Conservation (phyloP, 768 basidiomycete genomes). For the Saitozyma podzolica region DNA sequence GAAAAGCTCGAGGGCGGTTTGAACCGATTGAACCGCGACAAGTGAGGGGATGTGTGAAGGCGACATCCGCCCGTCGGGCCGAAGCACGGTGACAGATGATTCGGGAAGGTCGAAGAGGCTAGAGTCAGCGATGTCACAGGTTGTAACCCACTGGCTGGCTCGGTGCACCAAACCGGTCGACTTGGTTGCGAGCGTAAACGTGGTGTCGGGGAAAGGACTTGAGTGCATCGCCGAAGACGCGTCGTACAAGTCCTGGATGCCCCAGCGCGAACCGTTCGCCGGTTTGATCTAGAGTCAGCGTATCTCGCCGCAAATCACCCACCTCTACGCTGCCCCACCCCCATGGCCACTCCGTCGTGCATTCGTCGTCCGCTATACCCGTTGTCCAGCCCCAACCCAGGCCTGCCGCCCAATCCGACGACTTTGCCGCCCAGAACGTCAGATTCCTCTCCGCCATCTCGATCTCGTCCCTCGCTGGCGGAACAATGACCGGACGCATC, state of each 20-base stretch:
- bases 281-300: conserved; percentile 7
- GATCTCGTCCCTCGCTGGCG: conserved; percentile 43
- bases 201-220: conserved; percentile 24
- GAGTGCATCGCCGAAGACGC: conserved; percentile 15
- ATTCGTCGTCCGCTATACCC: conserved; percentile 36
- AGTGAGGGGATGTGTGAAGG: conserved; percentile 25
- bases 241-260: conserved; percentile 31
- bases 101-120: conserved; percentile 44
- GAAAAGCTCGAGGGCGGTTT: conserved; percentile 22
- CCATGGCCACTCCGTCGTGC: conserved; percentile 44
- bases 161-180: conserved; percentile 34
- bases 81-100: conserved; percentile 16
- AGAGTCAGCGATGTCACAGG: conserved; percentile 8
- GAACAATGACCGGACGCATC: conserved; percentile 44
- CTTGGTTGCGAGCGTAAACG: conserved; percentile 36
- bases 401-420: conserved; percentile 42
- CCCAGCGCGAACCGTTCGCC: conserved; percentile 4
- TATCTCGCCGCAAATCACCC: not conserved
- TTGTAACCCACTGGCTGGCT: conserved; percentile 30
- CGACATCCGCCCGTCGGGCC: conserved; percentile 12
- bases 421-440: conserved; percentile 50
- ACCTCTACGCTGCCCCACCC: conserved; percentile 28
- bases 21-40: conserved; percentile 16
- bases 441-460: conserved; percentile 42
- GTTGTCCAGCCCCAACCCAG: conserved; percentile 46